A percentile compares a stretch with the other conserved stretches of the same genome.
These are phyloP conservation scores for Fusarium sp. DNA, from an alignment of 2,329 filamentous ascomycete genomes.

Conservation along the genomic window DNA sequence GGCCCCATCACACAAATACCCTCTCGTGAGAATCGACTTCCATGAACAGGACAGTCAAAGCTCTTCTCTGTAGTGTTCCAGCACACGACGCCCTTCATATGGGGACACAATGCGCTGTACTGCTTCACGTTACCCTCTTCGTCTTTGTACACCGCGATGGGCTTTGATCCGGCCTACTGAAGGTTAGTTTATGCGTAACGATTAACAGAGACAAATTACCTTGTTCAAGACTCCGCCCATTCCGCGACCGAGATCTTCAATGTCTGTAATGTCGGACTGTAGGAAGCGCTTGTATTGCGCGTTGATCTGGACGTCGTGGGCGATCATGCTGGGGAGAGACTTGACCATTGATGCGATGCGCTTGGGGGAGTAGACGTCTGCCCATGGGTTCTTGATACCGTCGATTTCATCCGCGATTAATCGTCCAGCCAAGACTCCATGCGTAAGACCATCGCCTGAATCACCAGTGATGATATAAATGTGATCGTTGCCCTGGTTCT, in stretches of 20 bases:
- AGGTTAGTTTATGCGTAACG: neutral
- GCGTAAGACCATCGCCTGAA: constrained; percentile 66
- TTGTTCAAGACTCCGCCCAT: constrained; percentile 63
- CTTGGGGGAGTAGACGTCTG: constrained; percentile 60
- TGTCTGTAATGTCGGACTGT: constrained; percentile 64
- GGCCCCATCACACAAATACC: constrained; percentile 33
- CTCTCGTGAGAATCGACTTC: constrained; percentile 48
- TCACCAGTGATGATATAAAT: constrained; percentile 66
- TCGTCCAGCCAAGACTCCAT: constrained; percentile 62
- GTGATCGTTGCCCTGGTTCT: constrained; percentile 61
- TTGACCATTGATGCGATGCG: constrained; percentile 57
- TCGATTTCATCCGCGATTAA: constrained; percentile 65
- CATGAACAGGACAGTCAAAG: constrained; percentile 63
- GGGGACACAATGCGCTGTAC: constrained; percentile 65
- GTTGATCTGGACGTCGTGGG: constrained; percentile 65
- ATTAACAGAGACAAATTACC: neutral
- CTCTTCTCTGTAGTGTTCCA: constrained; percentile 65
- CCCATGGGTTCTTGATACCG: constrained; percentile 60
- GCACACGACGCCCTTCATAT: constrained; percentile 64
- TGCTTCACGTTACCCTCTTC: constrained; percentile 60
- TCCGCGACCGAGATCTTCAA: constrained; percentile 62
- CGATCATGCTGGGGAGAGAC: constrained; percentile 55
- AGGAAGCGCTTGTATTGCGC: constrained; percentile 64
- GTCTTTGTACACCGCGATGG: constrained; percentile 66
- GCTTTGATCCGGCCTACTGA: constrained; percentile 45